phyloP scores from a whole-genome alignment of 192 early-diverging fungal species.

The Polychytrium aggregatum region DNA sequence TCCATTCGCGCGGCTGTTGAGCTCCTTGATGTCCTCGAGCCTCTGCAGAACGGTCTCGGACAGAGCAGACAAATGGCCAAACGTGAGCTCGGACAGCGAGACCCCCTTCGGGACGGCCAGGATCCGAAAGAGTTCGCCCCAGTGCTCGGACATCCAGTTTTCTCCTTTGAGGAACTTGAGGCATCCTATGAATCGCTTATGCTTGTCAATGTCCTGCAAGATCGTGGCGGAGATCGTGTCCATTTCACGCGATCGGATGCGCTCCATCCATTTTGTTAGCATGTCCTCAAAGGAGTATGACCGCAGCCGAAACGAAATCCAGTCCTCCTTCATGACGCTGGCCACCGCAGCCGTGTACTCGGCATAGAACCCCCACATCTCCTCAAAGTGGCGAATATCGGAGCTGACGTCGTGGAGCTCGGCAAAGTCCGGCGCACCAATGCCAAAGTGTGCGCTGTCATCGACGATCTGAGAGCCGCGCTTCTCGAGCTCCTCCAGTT shows the following conservation, averaged over 20 bases:
- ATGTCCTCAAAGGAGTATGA: conserved; percentile 32
- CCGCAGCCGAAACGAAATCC: conserved; percentile 40
- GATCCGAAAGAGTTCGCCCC: conserved; percentile 42
- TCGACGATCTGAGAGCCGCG: conserved; percentile 22
- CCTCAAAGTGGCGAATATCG: conserved; percentile 15
- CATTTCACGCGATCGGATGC: conserved; percentile 11
- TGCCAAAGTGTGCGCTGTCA: conserved; percentile 38
- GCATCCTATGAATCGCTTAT: conserved; percentile 19
- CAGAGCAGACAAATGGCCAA: conserved; percentile 25
- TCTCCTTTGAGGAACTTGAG: conserved; percentile 45
- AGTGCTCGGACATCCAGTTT: conserved; percentile 46
- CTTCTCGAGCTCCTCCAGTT: conserved; percentile 28
- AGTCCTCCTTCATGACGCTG: conserved; percentile 26
- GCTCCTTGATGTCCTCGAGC: conserved; percentile 37
- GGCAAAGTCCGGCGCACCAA: conserved; percentile 17
- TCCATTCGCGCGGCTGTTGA: conserved; percentile 42
- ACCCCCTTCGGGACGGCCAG: conserved; percentile 22
- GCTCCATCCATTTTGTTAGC: conserved; percentile 28
- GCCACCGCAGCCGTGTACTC: conserved; percentile 18
- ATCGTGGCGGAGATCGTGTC: conserved; percentile 27
- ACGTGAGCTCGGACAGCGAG: conserved; percentile 30
- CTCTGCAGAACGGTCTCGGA: conserved; percentile 20
- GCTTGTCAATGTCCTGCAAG: conserved; percentile 26
- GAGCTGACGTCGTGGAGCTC: conserved; percentile 20
- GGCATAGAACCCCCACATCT: conserved; percentile 29